Conservation (phyloP, 1,284 basidiomycete species). For the Termitomyces sp. region DNA sequence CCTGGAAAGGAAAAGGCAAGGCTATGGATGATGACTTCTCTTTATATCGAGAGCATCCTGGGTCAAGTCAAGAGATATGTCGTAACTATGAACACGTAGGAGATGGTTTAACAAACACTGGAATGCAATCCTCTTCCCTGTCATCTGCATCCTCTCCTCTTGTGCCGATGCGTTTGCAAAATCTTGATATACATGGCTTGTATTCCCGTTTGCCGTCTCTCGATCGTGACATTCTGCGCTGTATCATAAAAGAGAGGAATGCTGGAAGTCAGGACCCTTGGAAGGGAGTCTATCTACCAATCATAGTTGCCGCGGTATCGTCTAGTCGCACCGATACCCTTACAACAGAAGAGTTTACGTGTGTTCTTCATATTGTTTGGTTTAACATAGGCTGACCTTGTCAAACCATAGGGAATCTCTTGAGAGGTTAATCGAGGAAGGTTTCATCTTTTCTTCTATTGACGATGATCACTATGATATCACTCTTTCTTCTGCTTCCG, state of each 20-base stretch:
- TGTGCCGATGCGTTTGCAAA: neutral
- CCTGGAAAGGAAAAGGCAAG: neutral
- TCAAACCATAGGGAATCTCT: neutral
- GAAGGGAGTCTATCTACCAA: neutral
- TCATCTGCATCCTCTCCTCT: neutral
- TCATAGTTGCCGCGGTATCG: neutral
- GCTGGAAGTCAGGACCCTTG: neutral
- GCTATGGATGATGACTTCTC: neutral
- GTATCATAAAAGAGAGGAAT: neutral
- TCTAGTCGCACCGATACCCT: neutral
- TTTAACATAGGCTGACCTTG: neutral
- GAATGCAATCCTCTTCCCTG: neutral
- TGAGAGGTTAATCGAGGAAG: neutral
- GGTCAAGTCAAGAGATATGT: neutral
- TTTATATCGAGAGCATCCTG: neutral
- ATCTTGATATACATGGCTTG: neutral
- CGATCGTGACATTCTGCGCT: neutral
- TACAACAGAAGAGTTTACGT: neutral
- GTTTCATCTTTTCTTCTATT: neutral
- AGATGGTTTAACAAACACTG: neutral
- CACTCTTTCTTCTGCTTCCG: neutral
- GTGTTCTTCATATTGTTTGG: neutral
- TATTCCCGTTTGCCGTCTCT: neutral
- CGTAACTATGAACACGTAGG: neutral
- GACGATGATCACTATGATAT: neutral